Evolutionary conservation across 192 early-diverging fungal species (phyloP), one percentile per base, ranked within the genome.

Genomic region (Rhizoclosmatium sp.): DNA sequence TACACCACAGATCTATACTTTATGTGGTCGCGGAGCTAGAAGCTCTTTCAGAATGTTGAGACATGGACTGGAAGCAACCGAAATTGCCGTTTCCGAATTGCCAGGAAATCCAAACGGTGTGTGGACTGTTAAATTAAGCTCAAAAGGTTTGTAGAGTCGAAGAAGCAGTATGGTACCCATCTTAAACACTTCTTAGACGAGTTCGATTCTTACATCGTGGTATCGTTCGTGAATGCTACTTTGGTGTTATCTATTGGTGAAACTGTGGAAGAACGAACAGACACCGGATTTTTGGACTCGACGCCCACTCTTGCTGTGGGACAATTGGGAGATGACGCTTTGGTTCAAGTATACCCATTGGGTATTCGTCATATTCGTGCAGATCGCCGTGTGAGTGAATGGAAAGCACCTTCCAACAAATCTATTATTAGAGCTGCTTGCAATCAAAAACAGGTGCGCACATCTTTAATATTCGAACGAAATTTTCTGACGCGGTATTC

Each of bases 91-190:
- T 10, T 91, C 93, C 16, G 96, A 96, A 75, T 85, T 99, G 21
- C 98, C 98, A 1, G 97, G 94, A 4, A 94, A 94, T 67, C 95
- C 98, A 2, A 94, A 88, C 76, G 94, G 94, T 40, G 93, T 99
- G 10, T 99, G 97, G 97, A 87, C 92, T 2, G 85, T 90, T 7
- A 86, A 89, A 81, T 54, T 69, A 31, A 73, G 61, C 48, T 59
- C 72, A 56, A 81, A 76, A 61, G 85, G 79, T 82, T 46, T 3
- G 10, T 40, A 10, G 3, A 45, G 60, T 23, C 42, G 10, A 45
- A 42, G 47, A 46, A 23, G 4, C 21, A 42, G 23, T 0, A 21
- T 56, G 41, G 2, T 1, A 1, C 71, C n/a, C 45, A 42, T 42
- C 66, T 48, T 12, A 4, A 68, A 19, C 1, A 42, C 23, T 64